Evolutionary conservation across 257 asterid genomes (phyloP).

Genomic region (Capsicum rhomboideum): DNA sequence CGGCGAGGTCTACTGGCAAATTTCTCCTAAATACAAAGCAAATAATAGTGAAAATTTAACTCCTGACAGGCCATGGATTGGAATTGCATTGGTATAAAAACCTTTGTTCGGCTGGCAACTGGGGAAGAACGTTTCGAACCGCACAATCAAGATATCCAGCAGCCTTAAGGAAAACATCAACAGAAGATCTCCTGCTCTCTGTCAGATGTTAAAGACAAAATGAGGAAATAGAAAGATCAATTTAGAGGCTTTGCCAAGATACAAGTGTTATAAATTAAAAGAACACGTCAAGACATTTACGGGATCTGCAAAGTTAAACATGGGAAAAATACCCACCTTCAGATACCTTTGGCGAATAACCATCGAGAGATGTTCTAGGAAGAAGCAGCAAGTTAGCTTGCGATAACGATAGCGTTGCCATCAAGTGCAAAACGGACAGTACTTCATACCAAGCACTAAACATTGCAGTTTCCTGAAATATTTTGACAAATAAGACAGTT

Average conservation of each 20-base stretch:
- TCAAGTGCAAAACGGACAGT: conserved; percentile 90
- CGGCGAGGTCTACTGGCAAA: conserved; percentile 94
- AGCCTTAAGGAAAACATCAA: conserved; percentile 85
- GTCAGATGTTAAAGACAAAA: conserved; percentile 10
- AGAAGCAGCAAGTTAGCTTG: conserved; percentile 90
- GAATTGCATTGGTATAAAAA: conserved; percentile 6
- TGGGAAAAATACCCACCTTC: conserved; percentile 56
- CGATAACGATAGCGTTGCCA: conserved; percentile 78
- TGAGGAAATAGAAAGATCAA: conserved; percentile 2
- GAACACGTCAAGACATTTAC: background rate
- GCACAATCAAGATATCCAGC: conserved; percentile 99
- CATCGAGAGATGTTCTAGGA: conserved; percentile 82
- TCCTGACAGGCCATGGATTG: background rate
- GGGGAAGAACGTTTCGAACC: conserved; percentile 82
- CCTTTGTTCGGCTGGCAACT: conserved; percentile 80
- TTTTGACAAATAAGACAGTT: conserved; percentile 2
- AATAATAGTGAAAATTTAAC: conserved; percentile 10
- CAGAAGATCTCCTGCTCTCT: conserved; percentile 85
- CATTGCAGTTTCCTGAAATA: conserved; percentile 72
- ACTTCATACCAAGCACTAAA: conserved; percentile 92
- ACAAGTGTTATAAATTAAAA: background rate
- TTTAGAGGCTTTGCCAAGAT: background rate
- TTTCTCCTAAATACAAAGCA: conserved; percentile 50
- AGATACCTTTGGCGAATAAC: conserved; percentile 82
- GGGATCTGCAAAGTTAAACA: background rate